Conservation (phyloP, 2,329 filamentous ascomycete species). For the Karstenula rhodostoma region DNA sequence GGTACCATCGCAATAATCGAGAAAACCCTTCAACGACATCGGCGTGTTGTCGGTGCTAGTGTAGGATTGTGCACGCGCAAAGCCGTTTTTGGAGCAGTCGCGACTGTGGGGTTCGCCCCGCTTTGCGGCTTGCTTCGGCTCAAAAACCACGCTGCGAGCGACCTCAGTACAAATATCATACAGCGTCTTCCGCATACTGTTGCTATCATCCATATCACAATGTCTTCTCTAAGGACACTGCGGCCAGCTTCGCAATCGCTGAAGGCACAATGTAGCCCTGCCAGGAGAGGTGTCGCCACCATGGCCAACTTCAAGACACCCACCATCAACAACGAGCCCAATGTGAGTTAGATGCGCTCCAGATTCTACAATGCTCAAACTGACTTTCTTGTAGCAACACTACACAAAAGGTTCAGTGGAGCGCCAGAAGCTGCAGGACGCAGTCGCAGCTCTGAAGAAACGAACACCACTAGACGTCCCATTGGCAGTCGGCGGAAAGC, state of each 20-base stretch:
- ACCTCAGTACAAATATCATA: slow-evolving; percentile 22
- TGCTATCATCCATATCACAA: slow-evolving; percentile 22
- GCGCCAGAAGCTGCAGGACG: slow-evolving; percentile 76
- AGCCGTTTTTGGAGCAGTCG: slow-evolving; percentile 1
- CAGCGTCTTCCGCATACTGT: background rate
- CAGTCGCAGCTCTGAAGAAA: slow-evolving; percentile 74
- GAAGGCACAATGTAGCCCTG: slow-evolving; percentile 31
- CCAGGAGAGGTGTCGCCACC: slow-evolving; percentile 57
- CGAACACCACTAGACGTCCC: slow-evolving; percentile 79
- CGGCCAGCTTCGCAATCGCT: slow-evolving; percentile 39
- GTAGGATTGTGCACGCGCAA: slow-evolving; percentile 7
- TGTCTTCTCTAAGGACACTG: slow-evolving; percentile 45
- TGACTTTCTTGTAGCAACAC: slow-evolving; percentile 70
- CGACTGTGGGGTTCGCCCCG: slow-evolving; percentile 20
- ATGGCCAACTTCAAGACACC: slow-evolving; percentile 89
- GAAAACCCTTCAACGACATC: slow-evolving; percentile 13
- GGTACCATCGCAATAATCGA: background rate
- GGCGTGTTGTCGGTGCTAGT: slow-evolving; percentile 9
- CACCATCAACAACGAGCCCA: slow-evolving; percentile 90
- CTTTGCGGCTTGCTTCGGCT: slow-evolving; percentile 32
- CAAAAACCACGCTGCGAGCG: slow-evolving; percentile 9
- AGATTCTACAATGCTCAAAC: background rate
- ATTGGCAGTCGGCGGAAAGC: slow-evolving; percentile 81
- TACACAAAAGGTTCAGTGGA: slow-evolving; percentile 86
- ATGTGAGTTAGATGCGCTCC: slow-evolving; percentile 65